Base-by-base conservation (phyloP, 306 rosid species). In the Ormosia emarginata region DNA sequence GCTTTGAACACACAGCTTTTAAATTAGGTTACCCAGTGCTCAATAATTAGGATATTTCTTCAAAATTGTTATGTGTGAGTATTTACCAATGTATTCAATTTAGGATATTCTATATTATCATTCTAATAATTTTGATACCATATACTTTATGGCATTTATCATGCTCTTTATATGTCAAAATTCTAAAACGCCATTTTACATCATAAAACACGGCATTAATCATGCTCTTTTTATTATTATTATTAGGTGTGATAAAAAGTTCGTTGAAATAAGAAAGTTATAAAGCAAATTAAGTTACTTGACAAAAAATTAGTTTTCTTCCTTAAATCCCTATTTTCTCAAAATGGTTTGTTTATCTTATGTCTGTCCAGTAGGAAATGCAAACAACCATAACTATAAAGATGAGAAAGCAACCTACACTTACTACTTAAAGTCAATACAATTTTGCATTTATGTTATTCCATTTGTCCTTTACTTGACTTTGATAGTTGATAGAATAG, bases 391-490 rank as follows among this genome's bases (percentile, higher is more conserved):
- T 67, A 74, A 58, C 79, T 49, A 66, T 67, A 68, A 13, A 46
- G 78, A 78, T 72, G 72, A 66, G 66, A 85, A 85, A 81, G 64
- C 37, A 67, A 82, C 62, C 57, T 34, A 74, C 62, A 37, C 41
- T 79, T 55, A 61, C 79, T 53, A 52, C 75, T 67, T 79, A 62
- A 74, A 82, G 86, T 79, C 79, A 82, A 79, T 52, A 74, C 79
- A 74, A n/a, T 67, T 77, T 83, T 67, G 74, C 86, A 57, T 80
- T 68, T 24, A 80, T 78, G 67, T 87, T 85, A 88, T 89, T 89
- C 87, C 88, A 82, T 62, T 74, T 87, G 94, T 89, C 88, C 81
- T 86, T 86, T 87, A 83, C 84, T 80, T 71, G 91, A 86, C 83
- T 81, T 74, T 86, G 66, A 88, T 61, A 81, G 80, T 74, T 86